Evolutionary conservation across 2,329 filamentous ascomycete genomes (phyloP), one percentile per base, ranked within the genome.

Genomic region (Aurifilum marmelostoma): DNA sequence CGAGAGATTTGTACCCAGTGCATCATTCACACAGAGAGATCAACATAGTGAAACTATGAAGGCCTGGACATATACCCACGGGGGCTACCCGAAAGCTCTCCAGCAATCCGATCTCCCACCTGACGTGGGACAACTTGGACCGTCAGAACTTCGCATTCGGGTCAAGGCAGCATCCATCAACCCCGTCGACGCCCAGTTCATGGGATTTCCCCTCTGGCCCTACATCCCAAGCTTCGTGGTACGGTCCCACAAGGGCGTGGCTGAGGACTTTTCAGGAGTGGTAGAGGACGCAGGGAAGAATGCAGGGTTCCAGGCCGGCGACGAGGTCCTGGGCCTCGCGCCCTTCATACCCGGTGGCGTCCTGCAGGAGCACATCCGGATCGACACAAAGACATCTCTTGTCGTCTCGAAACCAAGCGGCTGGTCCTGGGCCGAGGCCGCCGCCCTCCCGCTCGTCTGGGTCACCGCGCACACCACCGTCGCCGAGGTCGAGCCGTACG

Each of bases 401-500:
- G 54, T 73, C 18, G 32, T 72, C 37, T 64, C 64, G n/a, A 72
- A 74, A 54, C 73, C 72, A 27, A 34, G 52, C 3, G 64, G 59
- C 29, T 61, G 70, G 63, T 66, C 71, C 9, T 72, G 71, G 72
- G 65, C 52, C n/a, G 62, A 73, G 37, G 72, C 69, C 34, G 71
- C 72, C 8, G 69, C 71, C 63, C 60, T 73, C 16, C 72, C 71
- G 2, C 67, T 72, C 11, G 72, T 73, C 21, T 72, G 69, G 71
- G 41, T 74, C 63, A 72, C 69, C n/a, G 73, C 72, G 16, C 68
- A 65, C 27, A 72, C 72, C 2, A 37, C 62, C 54, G 66, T 74
- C 32, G 69, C 72, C 29, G 66, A 66, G 61, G 66, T 66, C 58
- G 67, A 63, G 50, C 52, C 63, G 0, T 69, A 65, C 21, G 59